phyloP scores from a whole-genome alignment of 306 rosid genomes.

The Fragaria ananassa region DNA sequence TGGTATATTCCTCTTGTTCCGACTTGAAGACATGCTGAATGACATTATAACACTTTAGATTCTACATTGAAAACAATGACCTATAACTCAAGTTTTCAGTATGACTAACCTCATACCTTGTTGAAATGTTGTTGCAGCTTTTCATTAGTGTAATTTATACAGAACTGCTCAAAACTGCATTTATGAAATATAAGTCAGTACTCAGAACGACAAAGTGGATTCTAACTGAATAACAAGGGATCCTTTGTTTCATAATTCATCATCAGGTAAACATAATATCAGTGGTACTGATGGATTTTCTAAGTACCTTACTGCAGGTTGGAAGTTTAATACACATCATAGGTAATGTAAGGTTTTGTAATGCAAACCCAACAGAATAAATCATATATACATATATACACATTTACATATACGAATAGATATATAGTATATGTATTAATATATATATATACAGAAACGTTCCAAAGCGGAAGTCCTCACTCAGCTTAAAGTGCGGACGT shows the following conservation, averaged over 20 bases:
- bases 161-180: conserved; percentile 90
- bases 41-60: conserved; percentile 41
- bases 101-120: conserved; percentile 98
- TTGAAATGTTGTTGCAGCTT: conserved; percentile 99
- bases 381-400: background rate
- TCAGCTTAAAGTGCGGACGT: too few species aligned
- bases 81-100: conserved; percentile 41
- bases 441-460: too few species aligned
- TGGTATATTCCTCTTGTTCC: conserved; percentile 86
- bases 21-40: conserved; percentile 91
- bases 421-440: background rate
- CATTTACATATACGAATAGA: background rate
- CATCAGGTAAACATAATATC: background rate
- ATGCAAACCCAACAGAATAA: background rate
- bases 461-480: too few species aligned
- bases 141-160: conserved; percentile 89
- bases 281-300: conserved; percentile 18
- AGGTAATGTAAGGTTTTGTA: background rate
- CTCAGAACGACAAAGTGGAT: conserved; percentile 11
- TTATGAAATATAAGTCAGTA: conserved; percentile 23
- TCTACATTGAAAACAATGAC: conserved; percentile 26
- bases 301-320: conserved; percentile 13
- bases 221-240: conserved; percentile 1
- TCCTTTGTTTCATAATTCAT: background rate
- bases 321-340: conserved; percentile 22